phyloP scores from a whole-genome alignment of 1,139 yeast genomes.

The Saccharomycopsis phalli region DNA sequence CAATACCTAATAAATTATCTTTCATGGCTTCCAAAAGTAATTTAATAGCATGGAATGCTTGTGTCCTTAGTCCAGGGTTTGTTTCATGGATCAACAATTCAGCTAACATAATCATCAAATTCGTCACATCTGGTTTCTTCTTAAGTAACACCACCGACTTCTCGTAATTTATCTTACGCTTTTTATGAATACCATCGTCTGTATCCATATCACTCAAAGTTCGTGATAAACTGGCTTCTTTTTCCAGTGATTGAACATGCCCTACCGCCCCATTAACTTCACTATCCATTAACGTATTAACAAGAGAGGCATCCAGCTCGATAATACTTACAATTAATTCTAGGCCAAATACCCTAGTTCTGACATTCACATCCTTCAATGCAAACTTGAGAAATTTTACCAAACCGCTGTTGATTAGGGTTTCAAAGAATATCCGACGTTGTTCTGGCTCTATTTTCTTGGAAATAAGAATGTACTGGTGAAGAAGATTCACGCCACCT shows the following conservation, averaged over 20 bases:
- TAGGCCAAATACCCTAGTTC: constrained; percentile 63
- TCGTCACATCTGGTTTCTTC: constrained; percentile 30
- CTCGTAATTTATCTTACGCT: constrained; percentile 20
- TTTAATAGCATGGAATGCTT: constrained; percentile 76
- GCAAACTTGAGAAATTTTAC: constrained; percentile 68
- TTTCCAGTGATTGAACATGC: not conserved
- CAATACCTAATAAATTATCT: constrained; percentile 12
- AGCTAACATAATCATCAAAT: constrained; percentile 51
- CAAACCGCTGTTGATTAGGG: constrained; percentile 60
- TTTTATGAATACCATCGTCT: not conserved
- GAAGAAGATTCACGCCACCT: constrained; percentile 71
- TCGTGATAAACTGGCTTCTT: not conserved
- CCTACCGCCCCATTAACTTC: not conserved
- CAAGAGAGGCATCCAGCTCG: constrained; percentile 72
- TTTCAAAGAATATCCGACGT: constrained; percentile 55
- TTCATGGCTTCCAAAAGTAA: constrained; percentile 31
- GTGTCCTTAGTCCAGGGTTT: constrained; percentile 68
- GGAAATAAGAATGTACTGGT: constrained; percentile 72
- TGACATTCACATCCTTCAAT: constrained; percentile 43
- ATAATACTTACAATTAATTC: constrained; percentile 75
- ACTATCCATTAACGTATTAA: constrained; percentile 31
- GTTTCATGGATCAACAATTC: constrained; percentile 54
- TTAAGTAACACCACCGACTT: not conserved
- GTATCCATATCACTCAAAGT: not conserved
- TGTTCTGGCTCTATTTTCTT: constrained; percentile 60